phyloP scores from a whole-genome alignment of 2,329 filamentous ascomycete genomes.

The Chaetoscypha palmicola region DNA sequence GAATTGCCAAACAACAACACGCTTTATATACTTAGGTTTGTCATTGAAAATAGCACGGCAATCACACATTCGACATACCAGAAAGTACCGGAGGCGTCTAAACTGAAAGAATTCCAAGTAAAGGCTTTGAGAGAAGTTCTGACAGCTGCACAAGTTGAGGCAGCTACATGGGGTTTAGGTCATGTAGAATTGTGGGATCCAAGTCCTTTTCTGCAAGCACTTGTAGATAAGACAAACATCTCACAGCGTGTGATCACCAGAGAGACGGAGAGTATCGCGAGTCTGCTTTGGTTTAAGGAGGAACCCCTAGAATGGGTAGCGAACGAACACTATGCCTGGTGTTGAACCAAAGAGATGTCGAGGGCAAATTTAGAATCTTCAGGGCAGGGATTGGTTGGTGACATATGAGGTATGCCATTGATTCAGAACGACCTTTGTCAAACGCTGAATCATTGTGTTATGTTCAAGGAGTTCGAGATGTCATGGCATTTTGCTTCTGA shows the following conservation, averaged over 20 bases:
- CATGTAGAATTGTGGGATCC: slow-evolving; percentile 1
- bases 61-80: background rate
- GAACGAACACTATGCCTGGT: background rate
- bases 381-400: too few species aligned
- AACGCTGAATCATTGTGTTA: too few species aligned
- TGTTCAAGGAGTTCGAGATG: too few species aligned
- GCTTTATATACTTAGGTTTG: background rate
- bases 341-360: too few species aligned
- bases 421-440: too few species aligned
- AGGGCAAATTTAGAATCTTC: too few species aligned
- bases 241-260: background rate
- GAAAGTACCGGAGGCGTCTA: background rate
- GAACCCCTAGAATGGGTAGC: background rate
- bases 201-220: background rate
- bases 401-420: too few species aligned
- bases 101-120: background rate
- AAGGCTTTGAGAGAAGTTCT: background rate
- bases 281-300: background rate
- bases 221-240: background rate
- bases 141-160: background rate
- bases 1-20: background rate
- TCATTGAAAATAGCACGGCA: background rate
- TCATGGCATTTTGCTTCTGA: too few species aligned
- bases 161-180: background rate
- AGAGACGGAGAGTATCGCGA: background rate